Base-by-base conservation (phyloP, 1,284 basidiomycete genomes). In the Salmacisia buchloeana region DNA sequence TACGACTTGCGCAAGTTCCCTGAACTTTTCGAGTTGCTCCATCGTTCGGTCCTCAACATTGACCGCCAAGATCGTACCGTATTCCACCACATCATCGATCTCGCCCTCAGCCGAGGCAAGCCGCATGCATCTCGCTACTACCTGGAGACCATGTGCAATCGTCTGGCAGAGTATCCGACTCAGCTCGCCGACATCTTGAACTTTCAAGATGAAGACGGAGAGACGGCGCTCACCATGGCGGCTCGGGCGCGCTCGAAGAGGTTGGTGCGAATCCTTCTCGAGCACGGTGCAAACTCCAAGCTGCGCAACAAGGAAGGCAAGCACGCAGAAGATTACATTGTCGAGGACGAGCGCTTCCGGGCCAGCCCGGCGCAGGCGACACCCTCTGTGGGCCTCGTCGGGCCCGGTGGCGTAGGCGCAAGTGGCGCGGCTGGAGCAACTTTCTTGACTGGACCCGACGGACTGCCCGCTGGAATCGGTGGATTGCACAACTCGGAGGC, bases 1-100 rank as follows among this genome's bases (percentile, higher is more conserved):
- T 98, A 98, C 80, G 96, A 99, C 81, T 89, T 98, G 61, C 91
- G 96, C 75, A 99, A 98, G 81, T 99, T 99, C 76, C 92, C 93
- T 2, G 94, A 98, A 80, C 84, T 99, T 23, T 98, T 97, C 81
- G 94, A 98, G 80, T 86, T 97, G 6, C 83, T 99, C 27, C 94
- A 98, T 78, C 89, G 93, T 18, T 96, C 93, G 25, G 97, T 94
- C 0, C 88, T 99, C 73, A 98, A 99, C 81, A 98, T 99, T 81
- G 96, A 99, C 83, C 90, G 94, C 79, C 90, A 89, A 79, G 97
- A 98, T 79, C 90, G 96, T 18, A 98, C 96, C 27, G 91, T 98
- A 10, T 98, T 99, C 80, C 96, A 99, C 80, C 94, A 99, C 79
- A 91, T 97, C 67, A 90, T 97, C 60, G 96, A 98, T 76, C 88